A percentile compares a stretch with the other conserved stretches of the same genome.
Evolutionary conservation across 805 yeast species (phyloP).

Genomic region (Maudiozyma serrabonitensis): DNA sequence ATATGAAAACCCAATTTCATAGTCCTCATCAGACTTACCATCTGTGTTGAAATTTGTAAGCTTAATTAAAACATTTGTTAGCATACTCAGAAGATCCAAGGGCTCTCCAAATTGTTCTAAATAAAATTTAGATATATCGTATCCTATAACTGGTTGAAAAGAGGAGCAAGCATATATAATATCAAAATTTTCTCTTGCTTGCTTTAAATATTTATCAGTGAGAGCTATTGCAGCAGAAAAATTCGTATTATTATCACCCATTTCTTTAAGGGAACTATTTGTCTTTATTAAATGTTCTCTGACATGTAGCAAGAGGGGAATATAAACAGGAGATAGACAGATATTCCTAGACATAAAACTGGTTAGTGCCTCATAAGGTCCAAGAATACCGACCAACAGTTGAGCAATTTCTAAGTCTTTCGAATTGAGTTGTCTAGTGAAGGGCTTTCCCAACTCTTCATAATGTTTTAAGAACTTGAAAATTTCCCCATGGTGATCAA

Average conservation of each 20-base stretch:
- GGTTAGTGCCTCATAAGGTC: neutral
- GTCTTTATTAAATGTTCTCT: neutral
- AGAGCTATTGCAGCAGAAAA: neutral
- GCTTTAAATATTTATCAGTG: neutral
- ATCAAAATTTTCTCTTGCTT: too few species aligned
- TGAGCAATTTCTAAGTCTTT: neutral
- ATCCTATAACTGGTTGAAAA: too few species aligned
- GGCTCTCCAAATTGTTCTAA: too few species aligned
- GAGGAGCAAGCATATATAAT: too few species aligned
- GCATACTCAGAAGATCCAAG: too few species aligned
- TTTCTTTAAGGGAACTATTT: neutral
- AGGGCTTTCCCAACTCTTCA: neutral
- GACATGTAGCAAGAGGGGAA: neutral
- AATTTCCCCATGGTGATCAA: neutral
- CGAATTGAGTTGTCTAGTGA: neutral
- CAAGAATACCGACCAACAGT: neutral
- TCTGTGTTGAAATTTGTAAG: too few species aligned
- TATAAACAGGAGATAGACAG: neutral
- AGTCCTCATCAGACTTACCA: too few species aligned
- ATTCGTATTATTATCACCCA: neutral
- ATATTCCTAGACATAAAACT: neutral
- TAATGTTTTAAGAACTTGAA: neutral
- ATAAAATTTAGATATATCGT: too few species aligned
- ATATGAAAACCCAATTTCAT: too few species aligned
- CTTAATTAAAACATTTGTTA: too few species aligned